Percentiles rank a stretch among this genome's conserved stretches.
These are phyloP conservation scores for Aspergillus sp. DNA, from an alignment of 2,329 filamentous ascomycete species.

Conservation along the genomic window DNA sequence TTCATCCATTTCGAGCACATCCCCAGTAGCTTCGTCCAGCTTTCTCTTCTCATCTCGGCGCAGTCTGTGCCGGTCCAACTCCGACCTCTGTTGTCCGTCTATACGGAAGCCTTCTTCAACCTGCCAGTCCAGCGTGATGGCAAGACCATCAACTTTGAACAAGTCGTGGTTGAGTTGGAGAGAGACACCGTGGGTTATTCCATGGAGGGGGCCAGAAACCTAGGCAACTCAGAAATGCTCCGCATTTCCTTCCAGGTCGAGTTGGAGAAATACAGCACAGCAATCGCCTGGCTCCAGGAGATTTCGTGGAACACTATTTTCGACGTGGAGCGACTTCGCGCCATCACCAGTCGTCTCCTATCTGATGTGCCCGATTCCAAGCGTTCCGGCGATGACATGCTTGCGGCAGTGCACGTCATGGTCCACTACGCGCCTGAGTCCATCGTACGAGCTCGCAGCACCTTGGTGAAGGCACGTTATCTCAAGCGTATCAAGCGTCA, in stretches of 20 bases:
- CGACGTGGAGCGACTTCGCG: conserved; percentile 65
- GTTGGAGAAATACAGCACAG: conserved; percentile 77
- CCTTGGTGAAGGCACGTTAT: conserved; percentile 83
- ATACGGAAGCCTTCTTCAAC: conserved; percentile 91
- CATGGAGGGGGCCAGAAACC: conserved; percentile 64
- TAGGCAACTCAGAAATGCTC: conserved; percentile 80
- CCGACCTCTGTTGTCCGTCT: conserved; percentile 80
- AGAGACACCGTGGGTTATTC: conserved; percentile 84
- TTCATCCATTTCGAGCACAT: conserved; percentile 98
- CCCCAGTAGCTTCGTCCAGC: conserved; percentile 85
- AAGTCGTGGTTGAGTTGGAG: conserved; percentile 88
- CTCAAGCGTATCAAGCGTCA: conserved; percentile 81
- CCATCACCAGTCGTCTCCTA: conserved; percentile 73
- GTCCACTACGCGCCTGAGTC: conserved; percentile 78
- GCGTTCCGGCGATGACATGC: conserved; percentile 71
- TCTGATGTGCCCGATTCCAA: conserved; percentile 92
- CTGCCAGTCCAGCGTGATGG: conserved; percentile 79
- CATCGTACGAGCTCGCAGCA: conserved; percentile 72
- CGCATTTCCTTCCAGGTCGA: conserved; percentile 83
- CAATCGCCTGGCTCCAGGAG: conserved; percentile 79
- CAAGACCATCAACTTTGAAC: conserved; percentile 78
- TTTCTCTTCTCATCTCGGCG: conserved; percentile 79
- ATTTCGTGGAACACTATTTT: conserved; percentile 89
- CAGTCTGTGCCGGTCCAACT: conserved; percentile 73
- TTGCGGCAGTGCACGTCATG: conserved; percentile 65